phyloP scores from a whole-genome alignment of 129 eudicot species.

The Pittosporum tobira region DNA sequence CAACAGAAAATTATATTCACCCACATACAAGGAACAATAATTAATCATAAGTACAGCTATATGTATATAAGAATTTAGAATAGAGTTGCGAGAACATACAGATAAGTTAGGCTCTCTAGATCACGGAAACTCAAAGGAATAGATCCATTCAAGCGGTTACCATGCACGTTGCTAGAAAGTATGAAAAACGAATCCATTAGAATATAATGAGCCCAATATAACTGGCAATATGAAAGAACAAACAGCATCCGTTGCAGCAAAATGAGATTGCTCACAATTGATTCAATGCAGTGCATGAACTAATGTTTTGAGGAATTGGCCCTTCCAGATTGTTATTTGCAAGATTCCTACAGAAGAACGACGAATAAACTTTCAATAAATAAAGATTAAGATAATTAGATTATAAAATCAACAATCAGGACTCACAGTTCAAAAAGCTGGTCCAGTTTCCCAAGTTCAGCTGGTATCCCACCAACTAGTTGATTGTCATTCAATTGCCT shows the following conservation, averaged over 20 bases:
- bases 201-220: neutral
- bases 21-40: neutral
- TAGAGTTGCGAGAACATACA: slow-evolving; percentile 30
- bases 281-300: slow-evolving; percentile 79
- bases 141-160: slow-evolving; percentile 63
- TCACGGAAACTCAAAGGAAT: slow-evolving; percentile 60
- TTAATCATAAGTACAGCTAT: neutral
- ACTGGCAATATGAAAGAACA: neutral
- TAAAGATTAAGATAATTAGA: neutral
- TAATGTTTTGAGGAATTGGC: slow-evolving; percentile 70
- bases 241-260: neutral
- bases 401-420: neutral
- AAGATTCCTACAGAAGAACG: slow-evolving; percentile 42
- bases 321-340: slow-evolving; percentile 77
- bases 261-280: slow-evolving; percentile 45
- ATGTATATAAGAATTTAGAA: neutral
- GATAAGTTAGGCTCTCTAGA: slow-evolving; percentile 72
- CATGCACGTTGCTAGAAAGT: slow-evolving; percentile 57
- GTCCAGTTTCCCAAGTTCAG: slow-evolving; percentile 77
- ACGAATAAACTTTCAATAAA: neutral
- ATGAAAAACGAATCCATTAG: neutral
- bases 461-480: slow-evolving; percentile 60
- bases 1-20: neutral
- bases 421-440: slow-evolving; percentile 86
- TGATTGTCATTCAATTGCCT: slow-evolving; percentile 84